A percentile compares a stretch with the other conserved stretches of the same genome.
These are phyloP conservation scores for Casaregolazyma lundiana DNA, from an alignment of 1,139 yeast species.

Conservation along the genomic window DNA sequence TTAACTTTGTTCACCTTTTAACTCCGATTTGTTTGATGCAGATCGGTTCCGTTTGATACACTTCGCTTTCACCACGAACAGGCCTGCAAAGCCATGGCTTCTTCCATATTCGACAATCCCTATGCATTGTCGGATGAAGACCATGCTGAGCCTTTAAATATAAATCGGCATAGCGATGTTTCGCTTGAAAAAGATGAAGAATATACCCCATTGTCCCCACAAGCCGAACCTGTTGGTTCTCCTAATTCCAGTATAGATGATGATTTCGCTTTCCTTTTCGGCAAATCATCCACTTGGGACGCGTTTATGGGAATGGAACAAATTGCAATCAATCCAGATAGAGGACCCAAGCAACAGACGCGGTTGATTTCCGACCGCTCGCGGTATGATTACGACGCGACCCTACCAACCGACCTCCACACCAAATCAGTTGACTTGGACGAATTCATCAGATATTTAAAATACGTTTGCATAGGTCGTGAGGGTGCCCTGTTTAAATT, in stretches of 20 bases:
- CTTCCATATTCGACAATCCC: background rate
- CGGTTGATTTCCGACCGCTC: conserved; percentile 11
- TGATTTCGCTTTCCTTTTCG: background rate
- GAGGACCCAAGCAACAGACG: conserved; percentile 7
- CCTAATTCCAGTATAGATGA: background rate
- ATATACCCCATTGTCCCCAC: background rate
- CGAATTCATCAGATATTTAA: conserved; percentile 17
- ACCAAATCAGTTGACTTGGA: conserved; percentile 1
- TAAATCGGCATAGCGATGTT: background rate
- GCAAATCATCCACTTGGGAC: conserved; percentile 18
- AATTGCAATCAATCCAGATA: conserved; percentile 1
- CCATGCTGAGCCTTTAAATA: background rate
- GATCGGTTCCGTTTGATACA: too few relatives aligned
- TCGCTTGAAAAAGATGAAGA: too few relatives aligned
- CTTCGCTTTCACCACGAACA: too few relatives aligned
- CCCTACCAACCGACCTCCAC: background rate
- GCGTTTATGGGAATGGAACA: conserved; percentile 10
- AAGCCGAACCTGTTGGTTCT: background rate
- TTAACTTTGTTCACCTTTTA: too few relatives aligned
- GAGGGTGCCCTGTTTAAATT: conserved; percentile 20
- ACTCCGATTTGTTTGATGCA: too few relatives aligned
- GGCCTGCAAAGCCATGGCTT: too few relatives aligned
- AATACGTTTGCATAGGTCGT: conserved; percentile 20
- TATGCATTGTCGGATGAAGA: background rate
- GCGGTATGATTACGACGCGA: conserved; percentile 8